Base-by-base conservation (phyloP, 805 yeast genomes). In the Wickerhamiella australiensis region DNA sequence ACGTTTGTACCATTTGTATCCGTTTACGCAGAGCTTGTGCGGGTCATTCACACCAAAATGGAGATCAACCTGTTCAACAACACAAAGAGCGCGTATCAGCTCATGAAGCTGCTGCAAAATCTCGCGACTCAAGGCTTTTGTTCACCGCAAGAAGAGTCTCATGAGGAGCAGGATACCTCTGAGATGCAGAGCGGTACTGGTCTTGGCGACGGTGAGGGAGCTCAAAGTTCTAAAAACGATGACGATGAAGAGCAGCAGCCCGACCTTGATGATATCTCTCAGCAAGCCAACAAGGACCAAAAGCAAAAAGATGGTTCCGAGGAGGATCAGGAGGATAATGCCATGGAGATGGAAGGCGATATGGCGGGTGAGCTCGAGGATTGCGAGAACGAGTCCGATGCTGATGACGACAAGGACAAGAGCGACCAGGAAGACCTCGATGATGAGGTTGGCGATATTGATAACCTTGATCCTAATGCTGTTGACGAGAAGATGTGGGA, bases 401-500 rank as follows among this genome's bases (percentile, higher is more conserved):
- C 31, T 15, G 73, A 72, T 1, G 71, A 69, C 1, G 74, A 74
- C 2, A 78, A n/a, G n/a, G n/a, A 78, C 5, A 77, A 78, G 3
- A 79, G 77, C 0, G 67, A 64, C 3, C 78, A 80, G 5, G 81
- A 83, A 42, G 94, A 85, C 2, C 60, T 85, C 50, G 96, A 88
- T 60, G 96, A 88, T 55, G 90, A 87, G 61, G 74, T 87, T 38
- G 96, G 90, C 55, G 85, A 88, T 59, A 67, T 90, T 27, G 94
- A 85, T 62, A 94, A 86, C 50, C 71, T 82, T 54, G 97, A 88
- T 70, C 95, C 95, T 1, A 85, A 87, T 65, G 95, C 95, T 2
- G 78, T 90, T 46, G 97, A 90, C 63, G 96, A 90, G 56, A 90
- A 86, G 67, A 86, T 86, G 95, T 90, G 97, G 95, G 92, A 90